Percentiles rank a stretch among this genome's conserved stretches.
These are phyloP conservation scores for Dinochytrium kinnereticum DNA, from an alignment of 371 early-diverging fungal genomes.

Conservation along the genomic window DNA sequence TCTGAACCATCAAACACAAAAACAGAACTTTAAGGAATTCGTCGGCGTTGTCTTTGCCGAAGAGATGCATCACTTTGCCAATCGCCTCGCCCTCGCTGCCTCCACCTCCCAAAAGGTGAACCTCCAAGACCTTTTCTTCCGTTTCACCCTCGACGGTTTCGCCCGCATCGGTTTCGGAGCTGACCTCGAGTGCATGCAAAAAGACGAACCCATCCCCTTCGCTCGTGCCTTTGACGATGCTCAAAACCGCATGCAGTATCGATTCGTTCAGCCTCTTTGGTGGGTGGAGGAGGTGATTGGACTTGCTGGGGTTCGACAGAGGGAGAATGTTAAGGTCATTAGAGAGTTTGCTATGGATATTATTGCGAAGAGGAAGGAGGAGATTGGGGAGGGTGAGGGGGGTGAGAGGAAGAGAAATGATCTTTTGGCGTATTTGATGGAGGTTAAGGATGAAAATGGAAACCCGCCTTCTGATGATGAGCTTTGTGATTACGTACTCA, in stretches of 20 bases:
- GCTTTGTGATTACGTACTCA: slow-evolving; percentile 70
- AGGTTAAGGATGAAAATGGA: slow-evolving; percentile 60
- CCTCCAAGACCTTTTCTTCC: slow-evolving; percentile 53
- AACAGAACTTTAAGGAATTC: slow-evolving; percentile 66
- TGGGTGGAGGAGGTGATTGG: slow-evolving; percentile 19
- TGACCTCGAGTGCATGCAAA: background rate
- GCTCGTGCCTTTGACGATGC: slow-evolving; percentile 28
- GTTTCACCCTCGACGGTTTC: slow-evolving; percentile 60
- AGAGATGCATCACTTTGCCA: slow-evolving; percentile 16
- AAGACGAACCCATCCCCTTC: slow-evolving; percentile 11
- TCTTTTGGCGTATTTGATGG: slow-evolving; percentile 67
- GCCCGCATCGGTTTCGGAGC: slow-evolving; percentile 57
- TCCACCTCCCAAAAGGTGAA: slow-evolving; percentile 33
- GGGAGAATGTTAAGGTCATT: slow-evolving; percentile 10
- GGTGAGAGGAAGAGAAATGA: slow-evolving; percentile 39
- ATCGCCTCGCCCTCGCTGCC: slow-evolving; percentile 3
- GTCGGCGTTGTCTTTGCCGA: slow-evolving; percentile 44
- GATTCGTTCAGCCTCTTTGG: slow-evolving; percentile 29
- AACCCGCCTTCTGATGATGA: slow-evolving; percentile 55
- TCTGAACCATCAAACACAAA: too few relatives aligned
- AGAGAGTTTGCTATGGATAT: slow-evolving; percentile 14
- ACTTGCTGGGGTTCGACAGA: background rate
- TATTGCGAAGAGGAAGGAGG: slow-evolving; percentile 12
- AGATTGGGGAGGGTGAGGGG: background rate
- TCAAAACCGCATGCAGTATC: slow-evolving; percentile 19